Evolutionary conservation across 2,329 filamentous ascomycete genomes (phyloP).

Genomic region (Epichloe festucae): DNA sequence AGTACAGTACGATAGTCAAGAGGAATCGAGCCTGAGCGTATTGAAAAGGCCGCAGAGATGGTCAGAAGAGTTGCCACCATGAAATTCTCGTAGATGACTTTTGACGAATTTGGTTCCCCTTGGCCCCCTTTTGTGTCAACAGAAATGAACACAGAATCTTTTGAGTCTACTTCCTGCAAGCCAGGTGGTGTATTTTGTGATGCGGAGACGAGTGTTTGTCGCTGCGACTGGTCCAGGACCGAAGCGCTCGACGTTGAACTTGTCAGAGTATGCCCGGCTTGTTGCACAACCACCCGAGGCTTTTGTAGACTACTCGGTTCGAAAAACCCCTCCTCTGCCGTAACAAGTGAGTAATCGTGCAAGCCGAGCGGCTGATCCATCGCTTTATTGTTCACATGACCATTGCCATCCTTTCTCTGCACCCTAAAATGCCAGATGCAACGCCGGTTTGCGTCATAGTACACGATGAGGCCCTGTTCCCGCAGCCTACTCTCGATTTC

Average conservation of each 20-base stretch:
- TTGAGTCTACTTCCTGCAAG: constrained; percentile 16
- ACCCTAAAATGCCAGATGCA: constrained; percentile 44
- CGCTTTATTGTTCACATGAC: constrained; percentile 9
- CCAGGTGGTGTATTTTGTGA: constrained; percentile 3
- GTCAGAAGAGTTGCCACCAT: constrained; percentile 38
- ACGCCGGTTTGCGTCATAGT: constrained; percentile 36
- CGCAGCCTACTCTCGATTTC: constrained; percentile 39
- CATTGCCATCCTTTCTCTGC: constrained; percentile 26
- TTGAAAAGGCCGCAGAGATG: constrained; percentile 37
- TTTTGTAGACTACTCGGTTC: constrained; percentile 37
- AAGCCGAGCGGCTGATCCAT: constrained; percentile 30
- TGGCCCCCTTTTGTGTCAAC: constrained; percentile 10
- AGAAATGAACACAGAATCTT: constrained; percentile 15
- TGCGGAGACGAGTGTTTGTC: constrained; percentile 9
- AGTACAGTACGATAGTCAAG: constrained; percentile 41
- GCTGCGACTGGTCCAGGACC: constrained; percentile 23
- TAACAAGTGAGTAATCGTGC: constrained; percentile 29
- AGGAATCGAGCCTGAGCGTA: constrained; percentile 33
- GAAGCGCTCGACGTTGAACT: constrained; percentile 32
- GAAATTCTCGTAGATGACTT: constrained; percentile 40
- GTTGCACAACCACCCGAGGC: constrained; percentile 25
- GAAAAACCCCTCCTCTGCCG: constrained; percentile 36
- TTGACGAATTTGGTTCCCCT: constrained; percentile 16
- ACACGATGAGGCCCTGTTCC: constrained; percentile 39
- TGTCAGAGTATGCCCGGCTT: constrained; percentile 30